These are phyloP conservation scores for Nicotiana otophora DNA, from an alignment of 257 asterid genomes.

Conservation along the genomic window DNA sequence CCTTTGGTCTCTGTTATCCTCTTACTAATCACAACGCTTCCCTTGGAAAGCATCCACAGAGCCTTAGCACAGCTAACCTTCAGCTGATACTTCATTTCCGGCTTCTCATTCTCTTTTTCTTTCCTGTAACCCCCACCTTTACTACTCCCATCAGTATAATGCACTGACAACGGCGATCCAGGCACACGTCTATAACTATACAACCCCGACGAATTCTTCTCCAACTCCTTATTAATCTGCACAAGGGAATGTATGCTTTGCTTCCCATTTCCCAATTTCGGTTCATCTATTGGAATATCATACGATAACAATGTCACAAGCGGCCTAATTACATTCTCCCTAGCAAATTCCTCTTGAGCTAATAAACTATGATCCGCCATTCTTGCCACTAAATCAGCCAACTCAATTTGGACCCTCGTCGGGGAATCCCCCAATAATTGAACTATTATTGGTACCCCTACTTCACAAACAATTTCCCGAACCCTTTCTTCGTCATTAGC, in stretches of 20 bases:
- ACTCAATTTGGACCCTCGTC: constrained; percentile 51
- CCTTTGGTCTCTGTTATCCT: constrained; percentile 76
- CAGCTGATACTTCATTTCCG: constrained; percentile 50
- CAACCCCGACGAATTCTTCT: constrained; percentile 27
- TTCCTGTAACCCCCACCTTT: constrained; percentile 40
- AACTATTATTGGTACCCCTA: constrained; percentile 52
- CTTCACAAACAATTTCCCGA: constrained; percentile 34
- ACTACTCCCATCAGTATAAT: constrained; percentile 42
- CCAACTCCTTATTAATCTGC: constrained; percentile 68
- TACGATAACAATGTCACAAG: constrained; percentile 60
- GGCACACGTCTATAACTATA: constrained; percentile 27
- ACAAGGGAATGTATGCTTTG: constrained; percentile 60
- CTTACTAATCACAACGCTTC: constrained; percentile 52
- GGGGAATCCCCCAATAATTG: constrained; percentile 56
- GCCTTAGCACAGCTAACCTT: constrained; percentile 68
- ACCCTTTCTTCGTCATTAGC: constrained; percentile 61
- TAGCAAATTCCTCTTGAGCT: constrained; percentile 72
- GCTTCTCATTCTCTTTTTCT: constrained; percentile 62
- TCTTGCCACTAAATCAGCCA: constrained; percentile 57
- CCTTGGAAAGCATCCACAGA: constrained; percentile 73
- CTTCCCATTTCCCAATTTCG: constrained; percentile 30
- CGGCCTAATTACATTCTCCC: constrained; percentile 77
- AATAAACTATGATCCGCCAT: constrained; percentile 54
- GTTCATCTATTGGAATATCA: constrained; percentile 54
- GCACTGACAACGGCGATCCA: constrained; percentile 38